These are phyloP conservation scores for Erysiphe pulchra DNA, from an alignment of 2,329 filamentous ascomycete species.

Conservation along the genomic window DNA sequence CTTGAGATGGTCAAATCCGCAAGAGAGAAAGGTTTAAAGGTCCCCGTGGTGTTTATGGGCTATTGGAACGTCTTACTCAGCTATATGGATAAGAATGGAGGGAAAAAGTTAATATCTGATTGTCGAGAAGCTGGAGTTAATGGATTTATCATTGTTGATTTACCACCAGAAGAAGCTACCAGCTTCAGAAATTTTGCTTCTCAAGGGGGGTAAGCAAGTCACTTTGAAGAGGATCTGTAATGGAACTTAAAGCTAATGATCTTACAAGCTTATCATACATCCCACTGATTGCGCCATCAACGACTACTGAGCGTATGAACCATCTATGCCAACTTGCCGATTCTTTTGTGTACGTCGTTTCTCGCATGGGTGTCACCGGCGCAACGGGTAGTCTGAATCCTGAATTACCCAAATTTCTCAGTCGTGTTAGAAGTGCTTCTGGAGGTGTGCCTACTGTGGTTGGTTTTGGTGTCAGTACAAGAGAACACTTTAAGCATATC, in stretches of 20 bases:
- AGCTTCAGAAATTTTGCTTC: conserved; percentile 71
- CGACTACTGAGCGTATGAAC: conserved; percentile 81
- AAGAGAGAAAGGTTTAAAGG: conserved; percentile 47
- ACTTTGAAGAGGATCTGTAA: background rate
- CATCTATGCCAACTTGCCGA: conserved; percentile 89
- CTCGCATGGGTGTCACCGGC: conserved; percentile 87
- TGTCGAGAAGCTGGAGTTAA: conserved; percentile 68
- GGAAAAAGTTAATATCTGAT: conserved; percentile 67
- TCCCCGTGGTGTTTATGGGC: conserved; percentile 83
- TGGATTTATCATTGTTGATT: conserved; percentile 88
- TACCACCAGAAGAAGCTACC: conserved; percentile 87
- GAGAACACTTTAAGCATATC: conserved; percentile 76
- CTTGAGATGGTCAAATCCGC: conserved; percentile 68
- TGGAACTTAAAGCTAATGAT: conserved; percentile 2
- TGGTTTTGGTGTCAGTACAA: conserved; percentile 87
- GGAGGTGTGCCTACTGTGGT: conserved; percentile 77
- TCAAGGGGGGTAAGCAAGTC: conserved; percentile 34
- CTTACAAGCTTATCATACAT: conserved; percentile 58
- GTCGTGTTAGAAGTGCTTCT: conserved; percentile 74
- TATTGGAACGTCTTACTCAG: conserved; percentile 94
- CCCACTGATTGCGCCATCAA: conserved; percentile 84
- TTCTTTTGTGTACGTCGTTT: conserved; percentile 97
- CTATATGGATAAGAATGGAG: conserved; percentile 35
- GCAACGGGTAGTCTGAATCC: conserved; percentile 62
- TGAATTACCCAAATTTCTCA: conserved; percentile 56